phyloP scores from a whole-genome alignment of 257 asterid species.

The Capsicum pubescens region DNA sequence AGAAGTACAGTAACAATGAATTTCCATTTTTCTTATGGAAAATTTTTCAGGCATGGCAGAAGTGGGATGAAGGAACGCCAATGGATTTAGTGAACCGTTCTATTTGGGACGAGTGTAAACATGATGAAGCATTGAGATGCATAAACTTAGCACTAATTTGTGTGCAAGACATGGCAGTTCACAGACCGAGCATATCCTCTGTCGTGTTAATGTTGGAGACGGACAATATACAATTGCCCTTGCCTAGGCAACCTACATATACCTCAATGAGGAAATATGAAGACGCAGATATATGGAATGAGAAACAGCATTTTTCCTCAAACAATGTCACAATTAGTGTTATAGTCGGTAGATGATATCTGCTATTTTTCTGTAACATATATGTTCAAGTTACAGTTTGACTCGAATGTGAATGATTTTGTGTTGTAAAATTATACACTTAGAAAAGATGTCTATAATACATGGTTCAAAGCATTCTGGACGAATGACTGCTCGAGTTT shows the following conservation, averaged over 20 bases:
- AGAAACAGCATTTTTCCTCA: constrained; percentile 51
- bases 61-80: constrained; percentile 62
- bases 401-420: background rate
- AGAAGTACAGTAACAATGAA: background rate
- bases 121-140: constrained; percentile 61
- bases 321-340: constrained; percentile 67
- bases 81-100: constrained; percentile 60
- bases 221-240: constrained; percentile 50
- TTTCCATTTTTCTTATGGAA: background rate
- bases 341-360: constrained; percentile 62
- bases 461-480: no score
- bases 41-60: constrained; percentile 70
- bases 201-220: constrained; percentile 76
- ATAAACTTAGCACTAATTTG: constrained; percentile 75
- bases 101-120: constrained; percentile 40
- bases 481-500: no score
- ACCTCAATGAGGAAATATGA: constrained; percentile 56
- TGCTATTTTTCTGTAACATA: background rate
- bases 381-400: no score
- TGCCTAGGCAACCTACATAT: constrained; percentile 68
- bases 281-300: constrained; percentile 53
- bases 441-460: no score
- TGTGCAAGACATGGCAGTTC: constrained; percentile 65
- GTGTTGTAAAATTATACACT: no score
- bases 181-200: constrained; percentile 71